Evolutionary conservation across 495 filamentous ascomycete species (phyloP), one percentile per base, ranked within the genome.

Genomic region (Margaritispora aquatica): DNA sequence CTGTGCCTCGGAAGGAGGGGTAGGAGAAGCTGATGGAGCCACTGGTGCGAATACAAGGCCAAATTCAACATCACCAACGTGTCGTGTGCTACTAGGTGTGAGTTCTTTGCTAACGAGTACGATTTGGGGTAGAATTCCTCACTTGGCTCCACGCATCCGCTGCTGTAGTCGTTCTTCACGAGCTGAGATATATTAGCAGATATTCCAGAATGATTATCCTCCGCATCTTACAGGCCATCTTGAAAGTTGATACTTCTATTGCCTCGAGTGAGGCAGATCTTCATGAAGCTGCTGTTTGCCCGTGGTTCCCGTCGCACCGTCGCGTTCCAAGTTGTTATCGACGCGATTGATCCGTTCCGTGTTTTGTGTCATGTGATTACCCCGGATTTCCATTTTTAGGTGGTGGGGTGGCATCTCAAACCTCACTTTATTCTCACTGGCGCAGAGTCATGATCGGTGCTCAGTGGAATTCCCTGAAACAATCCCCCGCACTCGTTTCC

Each of bases 41-140:
- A 54, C 47, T 47, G 64, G 64, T 44, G 38, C 38, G 51, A 69
- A 63, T n/a, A 47, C 24, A 29, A 66, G 36, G 3, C 51, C 63
- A 50, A 69, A 69, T 52, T 69, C 66, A 11, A 69, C 61, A 56
- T 69, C 64, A 59, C 62, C 64, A 11, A 64, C 48, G 34, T 66
- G 61, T 22, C 62, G 63, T 41, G 55, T 63, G 44, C 63, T 68
- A 23, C 38, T 5, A 51, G 29, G n/a, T 38, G 38, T 54, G 36
- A 60, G 54, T 49, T 8, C 29, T 13, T 48, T 4, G 26, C 15
- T 21, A 11, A 23, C 15, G 29, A 7, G 10, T 13, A 51, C 54
- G 21, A 51, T 34, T 26, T 19, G 1, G 15, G 19, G 38, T 23
- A 19, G 24, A 27, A n/a, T n/a, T n/a, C 26, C 65, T 63, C 55